These are phyloP conservation scores for Penicillium sclerotiorum DNA, from an alignment of 2,329 filamentous ascomycete species.

Conservation along the genomic window DNA sequence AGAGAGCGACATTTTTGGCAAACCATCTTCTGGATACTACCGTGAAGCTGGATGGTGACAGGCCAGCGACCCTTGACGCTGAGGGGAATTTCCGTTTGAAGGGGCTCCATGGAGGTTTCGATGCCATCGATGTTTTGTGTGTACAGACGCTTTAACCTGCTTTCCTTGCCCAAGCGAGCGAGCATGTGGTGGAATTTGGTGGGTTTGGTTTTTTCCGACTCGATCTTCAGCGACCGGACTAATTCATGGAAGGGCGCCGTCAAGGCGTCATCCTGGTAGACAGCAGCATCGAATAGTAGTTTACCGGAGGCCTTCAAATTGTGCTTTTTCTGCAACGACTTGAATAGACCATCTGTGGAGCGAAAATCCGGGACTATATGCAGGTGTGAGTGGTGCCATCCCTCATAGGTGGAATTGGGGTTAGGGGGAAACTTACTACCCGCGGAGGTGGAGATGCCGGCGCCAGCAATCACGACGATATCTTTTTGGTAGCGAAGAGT, in stretches of 20 bases:
- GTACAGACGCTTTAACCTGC: constrained; percentile 84
- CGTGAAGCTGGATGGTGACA: constrained; percentile 88
- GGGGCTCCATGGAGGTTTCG: constrained; percentile 78
- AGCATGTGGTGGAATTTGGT: constrained; percentile 93
- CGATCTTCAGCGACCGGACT: constrained; percentile 83
- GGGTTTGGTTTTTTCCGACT: constrained; percentile 75
- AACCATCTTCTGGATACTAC: constrained; percentile 92
- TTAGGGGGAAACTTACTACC: constrained; percentile 66
- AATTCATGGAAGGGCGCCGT: constrained; percentile 94
- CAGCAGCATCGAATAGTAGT: constrained; percentile 93
- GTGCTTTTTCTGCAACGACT: constrained; percentile 79
- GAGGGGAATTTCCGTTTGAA: constrained; percentile 79
- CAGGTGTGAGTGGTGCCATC: constrained; percentile 13
- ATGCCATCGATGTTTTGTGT: constrained; percentile 97
- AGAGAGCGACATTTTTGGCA: constrained; percentile 89
- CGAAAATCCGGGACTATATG: constrained; percentile 88
- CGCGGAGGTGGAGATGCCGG: constrained; percentile 94
- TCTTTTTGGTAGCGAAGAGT: constrained; percentile 87
- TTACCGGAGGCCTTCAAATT: constrained; percentile 93
- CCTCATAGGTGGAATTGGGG: constrained; percentile 12
- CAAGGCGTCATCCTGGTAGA: constrained; percentile 88
- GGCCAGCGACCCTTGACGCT: constrained; percentile 89
- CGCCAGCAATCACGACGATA: constrained; percentile 94
- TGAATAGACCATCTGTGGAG: constrained; percentile 87
- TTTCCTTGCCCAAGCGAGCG: constrained; percentile 84